Conservation (phyloP, 192 early-diverging fungal species). For the Coemansia sp. region DNA sequence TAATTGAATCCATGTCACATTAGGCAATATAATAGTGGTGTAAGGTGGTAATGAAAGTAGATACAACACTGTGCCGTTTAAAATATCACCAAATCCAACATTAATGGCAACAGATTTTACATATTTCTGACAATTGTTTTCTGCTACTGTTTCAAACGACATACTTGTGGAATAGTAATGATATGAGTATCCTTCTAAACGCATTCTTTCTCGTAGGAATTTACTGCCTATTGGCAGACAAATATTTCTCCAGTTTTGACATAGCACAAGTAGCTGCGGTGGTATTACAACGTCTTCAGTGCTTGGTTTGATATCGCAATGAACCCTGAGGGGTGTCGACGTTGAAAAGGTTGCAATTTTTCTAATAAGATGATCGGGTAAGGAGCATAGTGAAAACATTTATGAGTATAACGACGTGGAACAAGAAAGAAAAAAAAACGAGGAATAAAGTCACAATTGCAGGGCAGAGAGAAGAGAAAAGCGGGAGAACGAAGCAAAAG, state of each 20-base stretch:
- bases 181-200: background rate
- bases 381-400: background rate
- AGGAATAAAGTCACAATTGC: background rate
- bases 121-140: background rate
- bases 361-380: background rate
- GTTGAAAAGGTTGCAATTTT: background rate
- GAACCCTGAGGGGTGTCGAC: fast-evolving
- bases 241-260: background rate
- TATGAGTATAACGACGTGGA: background rate
- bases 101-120: background rate
- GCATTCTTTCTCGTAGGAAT: background rate
- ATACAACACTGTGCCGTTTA: background rate
- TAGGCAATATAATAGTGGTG: background rate
- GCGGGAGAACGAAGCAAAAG: background rate
- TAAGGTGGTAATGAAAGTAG: background rate
- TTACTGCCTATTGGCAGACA: background rate
- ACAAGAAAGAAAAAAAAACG: no score
- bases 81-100: background rate
- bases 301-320: background rate
- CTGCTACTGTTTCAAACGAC: background rate
- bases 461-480: background rate
- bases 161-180: background rate
- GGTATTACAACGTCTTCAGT: background rate
- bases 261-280: background rate
- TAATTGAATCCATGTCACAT: background rate